Percentiles rank a stretch among this genome's conserved stretches.
Conservation (phyloP, 805 yeast species). For the Maudiozyma barnettii region DNA sequence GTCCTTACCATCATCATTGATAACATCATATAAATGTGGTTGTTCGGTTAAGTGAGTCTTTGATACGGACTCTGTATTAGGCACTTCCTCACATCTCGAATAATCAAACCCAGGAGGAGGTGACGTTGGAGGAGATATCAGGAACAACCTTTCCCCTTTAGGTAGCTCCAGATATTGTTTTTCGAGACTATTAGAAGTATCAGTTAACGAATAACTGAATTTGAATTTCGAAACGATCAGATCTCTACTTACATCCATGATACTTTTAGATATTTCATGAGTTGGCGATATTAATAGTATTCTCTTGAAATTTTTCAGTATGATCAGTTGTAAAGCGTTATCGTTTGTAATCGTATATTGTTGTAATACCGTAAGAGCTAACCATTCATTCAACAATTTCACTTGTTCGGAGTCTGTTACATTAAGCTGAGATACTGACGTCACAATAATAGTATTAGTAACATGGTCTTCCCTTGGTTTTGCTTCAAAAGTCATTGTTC, state of each 20-base stretch:
- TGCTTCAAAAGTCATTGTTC: background rate
- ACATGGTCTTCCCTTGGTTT: background rate
- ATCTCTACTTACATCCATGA: constrained; percentile 1
- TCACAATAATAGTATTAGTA: constrained; percentile 22
- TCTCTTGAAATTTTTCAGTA: constrained; percentile 17
- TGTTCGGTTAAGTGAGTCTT: background rate
- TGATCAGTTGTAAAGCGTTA: constrained; percentile 19
- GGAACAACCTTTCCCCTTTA: constrained; percentile 26
- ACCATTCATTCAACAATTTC: constrained; percentile 13
- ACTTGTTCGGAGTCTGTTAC: constrained; percentile 6
- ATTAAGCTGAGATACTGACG: constrained; percentile 3
- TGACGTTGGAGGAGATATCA: constrained; percentile 35
- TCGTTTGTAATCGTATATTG: constrained; percentile 8
- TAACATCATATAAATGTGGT: background rate
- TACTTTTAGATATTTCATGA: constrained; percentile 5
- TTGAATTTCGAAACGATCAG: background rate
- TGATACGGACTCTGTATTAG: constrained; percentile 10
- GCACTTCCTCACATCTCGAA: constrained; percentile 31
- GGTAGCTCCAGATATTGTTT: constrained; percentile 28
- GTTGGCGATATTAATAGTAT: constrained; percentile 17
- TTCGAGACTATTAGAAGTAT: constrained; percentile 4
- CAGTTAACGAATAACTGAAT: constrained; percentile 13
- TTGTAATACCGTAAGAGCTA: constrained; percentile 10
- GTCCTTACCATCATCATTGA: background rate
- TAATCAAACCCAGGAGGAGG: constrained; percentile 36